phyloP scores from a whole-genome alignment of 2,329 filamentous ascomycete species.

The Fusarium fujikuroi region DNA sequence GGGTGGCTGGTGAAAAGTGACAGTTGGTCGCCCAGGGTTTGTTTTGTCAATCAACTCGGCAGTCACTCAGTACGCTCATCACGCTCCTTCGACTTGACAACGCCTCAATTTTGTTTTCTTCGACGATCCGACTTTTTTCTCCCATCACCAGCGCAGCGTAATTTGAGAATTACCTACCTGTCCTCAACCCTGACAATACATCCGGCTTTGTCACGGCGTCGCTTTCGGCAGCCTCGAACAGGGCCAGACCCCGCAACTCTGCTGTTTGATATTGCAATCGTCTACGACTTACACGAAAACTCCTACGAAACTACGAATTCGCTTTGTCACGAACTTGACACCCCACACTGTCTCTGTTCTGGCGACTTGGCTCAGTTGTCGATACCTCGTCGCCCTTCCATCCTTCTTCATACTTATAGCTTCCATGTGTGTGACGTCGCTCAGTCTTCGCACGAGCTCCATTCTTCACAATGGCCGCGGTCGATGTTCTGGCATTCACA shows the following conservation, averaged over 20 bases:
- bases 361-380: conserved; percentile 21
- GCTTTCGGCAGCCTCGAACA: conserved; percentile 28
- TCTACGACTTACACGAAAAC: conserved; percentile 33
- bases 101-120: conserved; percentile 22
- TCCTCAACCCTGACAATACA: conserved; percentile 2
- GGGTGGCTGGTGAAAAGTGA: conserved; percentile 37
- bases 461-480: conserved; percentile 65
- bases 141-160: background rate
- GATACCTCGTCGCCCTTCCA: conserved; percentile 17
- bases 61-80: conserved; percentile 15
- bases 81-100: conserved; percentile 23
- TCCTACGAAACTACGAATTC: background rate
- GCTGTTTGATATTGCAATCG: conserved; percentile 18
- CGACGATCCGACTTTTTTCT: background rate
- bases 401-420: conserved; percentile 46
- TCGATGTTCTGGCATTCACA: conserved; percentile 58
- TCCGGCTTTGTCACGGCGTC: conserved; percentile 22
- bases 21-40: conserved; percentile 26
- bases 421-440: conserved; percentile 64
- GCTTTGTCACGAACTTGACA: conserved; percentile 13
- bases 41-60: conserved; percentile 30
- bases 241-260: conserved; percentile 6
- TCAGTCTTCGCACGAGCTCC: conserved; percentile 55
- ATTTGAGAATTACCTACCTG: background rate
- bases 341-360: conserved; percentile 13